Percentiles rank a stretch among this genome's conserved stretches.
Evolutionary conservation across 306 rosid genomes (phyloP).

Genomic region (Rubus parviflorus): DNA sequence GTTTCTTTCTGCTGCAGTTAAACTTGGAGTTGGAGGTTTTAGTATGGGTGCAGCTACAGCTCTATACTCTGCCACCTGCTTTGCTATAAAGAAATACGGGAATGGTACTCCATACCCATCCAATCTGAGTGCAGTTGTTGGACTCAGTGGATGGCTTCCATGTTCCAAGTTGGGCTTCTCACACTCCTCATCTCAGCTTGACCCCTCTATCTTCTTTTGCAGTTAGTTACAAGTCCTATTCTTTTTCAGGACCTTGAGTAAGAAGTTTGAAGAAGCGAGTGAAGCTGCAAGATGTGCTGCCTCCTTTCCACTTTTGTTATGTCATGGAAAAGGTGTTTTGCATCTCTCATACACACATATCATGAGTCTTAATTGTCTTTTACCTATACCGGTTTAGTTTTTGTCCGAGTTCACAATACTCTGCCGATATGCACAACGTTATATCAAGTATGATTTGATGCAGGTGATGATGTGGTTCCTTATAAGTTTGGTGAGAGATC

Average conservation of each 20-base stretch:
- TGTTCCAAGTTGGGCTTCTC: constrained; percentile 73
- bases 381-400: neutral
- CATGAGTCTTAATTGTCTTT: neutral
- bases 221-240: constrained; percentile 25
- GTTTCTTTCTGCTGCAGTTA: constrained; percentile 50
- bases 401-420: neutral
- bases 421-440: neutral
- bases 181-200: constrained; percentile 15
- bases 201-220: constrained; percentile 1
- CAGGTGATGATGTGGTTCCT: constrained; percentile 82
- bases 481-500: constrained; percentile 92
- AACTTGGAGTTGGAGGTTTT: constrained; percentile 97
- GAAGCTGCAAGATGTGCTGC: constrained; percentile 66
- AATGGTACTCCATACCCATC: constrained; percentile 69
- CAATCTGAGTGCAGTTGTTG: constrained; percentile 77
- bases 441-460: constrained; percentile 17
- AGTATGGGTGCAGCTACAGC: constrained; percentile 99
- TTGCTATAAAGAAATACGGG: constrained; percentile 62
- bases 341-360: neutral
- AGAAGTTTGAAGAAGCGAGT: constrained; percentile 57
- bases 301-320: constrained; percentile 78
- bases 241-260: constrained; percentile 61
- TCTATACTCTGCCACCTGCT: constrained; percentile 81
- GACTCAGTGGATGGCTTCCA: constrained; percentile 99
- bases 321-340: constrained; percentile 87